These are phyloP conservation scores for Staphylotrichum longicolle DNA, from an alignment of 495 filamentous ascomycete species.

Conservation along the genomic window DNA sequence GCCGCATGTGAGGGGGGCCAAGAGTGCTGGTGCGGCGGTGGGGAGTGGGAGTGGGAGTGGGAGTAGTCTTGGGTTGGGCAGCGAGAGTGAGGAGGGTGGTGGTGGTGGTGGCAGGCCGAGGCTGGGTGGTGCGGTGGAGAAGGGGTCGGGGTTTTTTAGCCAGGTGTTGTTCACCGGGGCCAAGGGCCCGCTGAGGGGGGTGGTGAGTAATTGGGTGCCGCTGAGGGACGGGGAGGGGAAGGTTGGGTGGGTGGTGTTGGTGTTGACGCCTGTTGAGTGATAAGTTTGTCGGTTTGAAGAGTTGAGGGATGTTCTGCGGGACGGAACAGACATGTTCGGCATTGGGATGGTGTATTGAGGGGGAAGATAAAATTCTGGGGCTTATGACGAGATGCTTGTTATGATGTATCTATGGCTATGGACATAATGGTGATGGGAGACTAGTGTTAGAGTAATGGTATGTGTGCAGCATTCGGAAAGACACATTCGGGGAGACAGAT, in stretches of 20 bases:
- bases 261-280: slow-evolving; percentile 32
- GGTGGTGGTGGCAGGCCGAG: slow-evolving; percentile 10
- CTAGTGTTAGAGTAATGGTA: too few species aligned
- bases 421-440: too few species aligned
- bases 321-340: too few species aligned
- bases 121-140: slow-evolving; percentile 32
- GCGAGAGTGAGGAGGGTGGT: not conserved
- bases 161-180: slow-evolving; percentile 20
- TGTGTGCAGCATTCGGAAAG: too few species aligned
- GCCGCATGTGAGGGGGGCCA: too few species aligned
- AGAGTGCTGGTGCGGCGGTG: not conserved
- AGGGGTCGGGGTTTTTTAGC: slow-evolving; percentile 28
- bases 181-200: slow-evolving; percentile 35
- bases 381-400: too few species aligned
- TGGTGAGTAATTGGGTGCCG: slow-evolving; percentile 56
- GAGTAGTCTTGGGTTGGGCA: slow-evolving; percentile 1
- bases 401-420: too few species aligned
- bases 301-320: too few species aligned
- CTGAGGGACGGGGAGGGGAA: slow-evolving; percentile 49
- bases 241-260: slow-evolving; percentile 48
- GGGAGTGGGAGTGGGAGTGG: slow-evolving; percentile 28
- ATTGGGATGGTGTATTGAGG: too few species aligned
- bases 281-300: too few species aligned
- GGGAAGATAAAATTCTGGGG: too few species aligned
- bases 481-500: too few species aligned